These are phyloP conservation scores for Glomus cerebriforme DNA, from an alignment of 192 early-diverging fungal species.

Conservation along the genomic window DNA sequence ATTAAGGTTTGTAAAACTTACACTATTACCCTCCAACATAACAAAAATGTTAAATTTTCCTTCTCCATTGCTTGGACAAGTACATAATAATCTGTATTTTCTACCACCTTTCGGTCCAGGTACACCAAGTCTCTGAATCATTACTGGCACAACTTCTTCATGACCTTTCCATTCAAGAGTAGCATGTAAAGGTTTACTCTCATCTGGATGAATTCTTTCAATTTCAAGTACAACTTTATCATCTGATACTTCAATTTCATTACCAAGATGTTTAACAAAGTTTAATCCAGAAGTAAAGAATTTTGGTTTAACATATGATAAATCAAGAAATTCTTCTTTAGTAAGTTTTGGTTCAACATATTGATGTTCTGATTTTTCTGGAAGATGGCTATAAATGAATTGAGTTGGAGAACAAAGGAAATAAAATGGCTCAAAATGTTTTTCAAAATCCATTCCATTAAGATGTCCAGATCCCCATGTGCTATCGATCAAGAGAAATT, in stretches of 20 bases:
- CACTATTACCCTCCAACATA: constrained; percentile 10
- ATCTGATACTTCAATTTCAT: background rate
- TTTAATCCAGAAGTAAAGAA: constrained; percentile 11
- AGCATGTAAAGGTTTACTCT: constrained; percentile 29
- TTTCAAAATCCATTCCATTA: constrained; percentile 41
- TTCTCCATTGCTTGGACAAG: constrained; percentile 12
- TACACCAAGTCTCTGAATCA: constrained; percentile 9
- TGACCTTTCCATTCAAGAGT: constrained; percentile 11
- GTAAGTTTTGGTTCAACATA: constrained; percentile 47
- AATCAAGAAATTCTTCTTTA: background rate
- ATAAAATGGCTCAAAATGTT: constrained; percentile 54
- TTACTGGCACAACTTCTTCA: background rate
- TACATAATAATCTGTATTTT: background rate
- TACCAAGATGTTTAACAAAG: background rate
- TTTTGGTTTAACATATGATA: constrained; percentile 16
- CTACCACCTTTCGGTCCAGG: background rate
- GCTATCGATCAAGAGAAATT: constrained; percentile 56
- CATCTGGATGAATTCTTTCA: constrained; percentile 14
- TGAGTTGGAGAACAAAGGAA: constrained; percentile 53
- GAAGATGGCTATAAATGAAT: constrained; percentile 61
- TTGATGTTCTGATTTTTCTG: constrained; percentile 52
- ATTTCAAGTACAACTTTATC: constrained; percentile 9
- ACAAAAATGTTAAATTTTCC: constrained; percentile 26
- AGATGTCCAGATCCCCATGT: constrained; percentile 60
- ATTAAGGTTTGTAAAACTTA: background rate